Conservation (phyloP, 495 filamentous ascomycete species). For the Daldinia bambusicola region DNA sequence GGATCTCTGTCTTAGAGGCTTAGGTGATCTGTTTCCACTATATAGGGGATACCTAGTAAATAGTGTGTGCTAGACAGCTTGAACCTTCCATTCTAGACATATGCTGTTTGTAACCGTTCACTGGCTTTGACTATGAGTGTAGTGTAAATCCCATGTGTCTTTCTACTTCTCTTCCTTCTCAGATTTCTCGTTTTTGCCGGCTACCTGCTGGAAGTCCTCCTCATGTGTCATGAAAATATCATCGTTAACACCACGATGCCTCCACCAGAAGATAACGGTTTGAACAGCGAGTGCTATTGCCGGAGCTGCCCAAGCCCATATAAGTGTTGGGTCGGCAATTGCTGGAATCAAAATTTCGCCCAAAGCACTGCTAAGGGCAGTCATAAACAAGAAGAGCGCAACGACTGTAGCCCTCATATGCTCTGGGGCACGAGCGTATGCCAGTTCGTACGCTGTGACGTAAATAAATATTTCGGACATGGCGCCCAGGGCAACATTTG, state of each 20-base stretch:
- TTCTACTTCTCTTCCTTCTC: slow-evolving; percentile 21
- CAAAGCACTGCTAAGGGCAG: slow-evolving; percentile 62
- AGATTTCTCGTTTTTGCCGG: not conserved
- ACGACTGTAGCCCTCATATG: slow-evolving; percentile 71
- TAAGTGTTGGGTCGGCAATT: slow-evolving; percentile 62
- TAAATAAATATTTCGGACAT: slow-evolving; percentile 70
- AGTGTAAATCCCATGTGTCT: not conserved
- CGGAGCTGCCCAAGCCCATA: slow-evolving; percentile 65
- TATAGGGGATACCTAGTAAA: too few relatives aligned
- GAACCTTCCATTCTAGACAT: too few relatives aligned
- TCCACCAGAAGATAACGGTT: slow-evolving; percentile 60
- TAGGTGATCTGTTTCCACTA: too few relatives aligned
- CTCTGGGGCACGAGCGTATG: slow-evolving; percentile 69
- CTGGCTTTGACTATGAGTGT: not conserved
- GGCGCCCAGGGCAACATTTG: slow-evolving; percentile 56
- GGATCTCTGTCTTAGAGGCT: too few relatives aligned
- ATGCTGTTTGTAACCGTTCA: too few relatives aligned
- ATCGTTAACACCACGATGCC: slow-evolving; percentile 57
- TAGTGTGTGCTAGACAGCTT: too few relatives aligned
- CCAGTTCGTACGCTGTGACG: slow-evolving; percentile 71
- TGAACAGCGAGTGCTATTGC: slow-evolving; percentile 60
- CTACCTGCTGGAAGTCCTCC: slow-evolving; percentile 32
- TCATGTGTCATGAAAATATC: slow-evolving; percentile 55
- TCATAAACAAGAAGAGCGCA: slow-evolving; percentile 65
- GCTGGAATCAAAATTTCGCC: slow-evolving; percentile 65